Percentiles rank a stretch among this genome's conserved stretches.
Conservation (phyloP, 1,139 yeast genomes). For the Candida glucosophila region DNA sequence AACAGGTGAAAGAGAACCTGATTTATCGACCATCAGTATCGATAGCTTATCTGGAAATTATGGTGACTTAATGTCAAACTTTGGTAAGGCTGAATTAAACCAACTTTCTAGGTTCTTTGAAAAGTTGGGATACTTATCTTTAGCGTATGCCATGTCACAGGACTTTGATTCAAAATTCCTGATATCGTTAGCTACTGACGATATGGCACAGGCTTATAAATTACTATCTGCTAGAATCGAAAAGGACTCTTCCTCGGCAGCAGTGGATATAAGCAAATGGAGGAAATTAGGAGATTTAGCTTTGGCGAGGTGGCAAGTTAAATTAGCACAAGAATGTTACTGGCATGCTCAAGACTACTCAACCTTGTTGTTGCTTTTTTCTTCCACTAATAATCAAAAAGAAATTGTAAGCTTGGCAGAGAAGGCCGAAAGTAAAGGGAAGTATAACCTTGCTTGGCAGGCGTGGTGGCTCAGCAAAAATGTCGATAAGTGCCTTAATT, state of each 20-base stretch:
- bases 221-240: slow-evolving; percentile 50
- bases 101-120: slow-evolving; percentile 90
- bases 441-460: slow-evolving; percentile 85
- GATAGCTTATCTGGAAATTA: slow-evolving; percentile 57
- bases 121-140: slow-evolving; percentile 78
- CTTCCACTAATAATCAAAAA: slow-evolving; percentile 65
- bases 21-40: slow-evolving; percentile 50
- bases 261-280: slow-evolving; percentile 55
- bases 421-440: slow-evolving; percentile 60
- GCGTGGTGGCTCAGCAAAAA: slow-evolving; percentile 86
- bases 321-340: slow-evolving; percentile 74
- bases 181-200: slow-evolving; percentile 55
- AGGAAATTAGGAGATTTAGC: slow-evolving; percentile 86
- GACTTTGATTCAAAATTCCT: slow-evolving; percentile 85
- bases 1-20: slow-evolving; percentile 31
- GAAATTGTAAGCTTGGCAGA: slow-evolving; percentile 57
- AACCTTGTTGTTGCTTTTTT: slow-evolving; percentile 72
- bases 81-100: slow-evolving; percentile 60
- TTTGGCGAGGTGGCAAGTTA: slow-evolving; percentile 67
- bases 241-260: slow-evolving; percentile 42
- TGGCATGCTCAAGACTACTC: slow-evolving; percentile 75
- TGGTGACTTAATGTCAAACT: slow-evolving; percentile 27
- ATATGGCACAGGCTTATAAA: slow-evolving; percentile 63
- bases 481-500: slow-evolving; percentile 50
- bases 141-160: slow-evolving; percentile 74